Base-by-base conservation (phyloP, 108 stramenopile genomes). In the Nitzschia sp. region DNA sequence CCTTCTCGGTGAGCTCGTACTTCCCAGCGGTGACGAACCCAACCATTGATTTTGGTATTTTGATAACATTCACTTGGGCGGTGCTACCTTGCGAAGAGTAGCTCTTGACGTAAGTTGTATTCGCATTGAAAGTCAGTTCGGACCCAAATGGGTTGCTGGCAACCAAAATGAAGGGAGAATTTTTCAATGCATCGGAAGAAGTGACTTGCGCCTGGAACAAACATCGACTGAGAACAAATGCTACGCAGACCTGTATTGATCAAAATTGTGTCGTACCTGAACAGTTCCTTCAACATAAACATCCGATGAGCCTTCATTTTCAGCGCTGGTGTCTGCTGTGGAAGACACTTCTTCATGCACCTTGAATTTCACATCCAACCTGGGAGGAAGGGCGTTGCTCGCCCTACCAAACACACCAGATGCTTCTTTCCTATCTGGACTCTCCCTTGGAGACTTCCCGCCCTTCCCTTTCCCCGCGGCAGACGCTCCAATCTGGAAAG, bases 341-440 rank as follows among this genome's bases (percentile, higher is more conserved):
- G 86, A 83, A 3, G 86, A 75, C 1, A 85, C 86, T 62, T 90
- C 86, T 68, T 90, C 89, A 31, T 84, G 79, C 26, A 77, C 49
- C 21, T 71, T 74, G 28, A 90, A 80, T 47, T 77, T 79, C 11
- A 90, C 67, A 6, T 58, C 59, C 49, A 87, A 13, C 64, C 66
- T 60, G 25, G 87, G 86, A 47, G 83, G 83, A 31, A 83, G 55
- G 26, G 76, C 66, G 1, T 59, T 35, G 46, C 61, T 62, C 15
- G 61, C 42, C 33, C 23, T 42, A 42, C 61, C 46, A 15, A 24
- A 13, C 23, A 6, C 53, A 32, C 19, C 54, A 33, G 33, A 25
- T 32, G 19, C 17, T 17, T 27, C 19, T 51, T 71, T 51, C 13
- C n/a, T 51, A 24, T 54, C 31, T 31, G 35, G 28, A 15, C 11